Conservation (phyloP, 1,284 basidiomycete genomes). For the Trametes versicolor region DNA sequence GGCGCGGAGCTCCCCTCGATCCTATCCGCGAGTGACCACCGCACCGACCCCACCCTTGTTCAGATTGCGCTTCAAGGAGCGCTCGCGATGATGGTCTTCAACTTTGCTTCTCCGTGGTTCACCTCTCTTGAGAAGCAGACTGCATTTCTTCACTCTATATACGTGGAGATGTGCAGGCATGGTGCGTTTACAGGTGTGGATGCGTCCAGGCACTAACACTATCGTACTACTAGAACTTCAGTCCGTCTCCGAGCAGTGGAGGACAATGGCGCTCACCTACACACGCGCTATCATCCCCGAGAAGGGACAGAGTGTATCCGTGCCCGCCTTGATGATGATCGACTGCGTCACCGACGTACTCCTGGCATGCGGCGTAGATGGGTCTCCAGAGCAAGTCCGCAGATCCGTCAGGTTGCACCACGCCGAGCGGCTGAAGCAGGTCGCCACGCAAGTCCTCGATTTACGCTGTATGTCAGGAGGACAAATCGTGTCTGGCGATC, state of each 20-base stretch:
- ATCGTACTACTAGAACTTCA: slow-evolving; percentile 52
- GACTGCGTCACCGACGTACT: slow-evolving; percentile 56
- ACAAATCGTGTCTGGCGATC: slow-evolving; percentile 51
- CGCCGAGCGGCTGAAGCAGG: slow-evolving; percentile 48
- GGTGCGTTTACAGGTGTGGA: slow-evolving; percentile 17
- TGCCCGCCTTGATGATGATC: slow-evolving; percentile 46
- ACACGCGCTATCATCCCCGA: slow-evolving; percentile 42
- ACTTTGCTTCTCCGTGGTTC: slow-evolving; percentile 60
- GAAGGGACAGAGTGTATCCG: slow-evolving; percentile 44
- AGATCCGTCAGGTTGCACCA: slow-evolving; percentile 35
- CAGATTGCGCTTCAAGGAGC: slow-evolving; percentile 60
- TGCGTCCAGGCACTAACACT: background rate
- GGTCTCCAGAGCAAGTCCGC: slow-evolving; percentile 29
- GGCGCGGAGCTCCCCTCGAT: slow-evolving; percentile 39
- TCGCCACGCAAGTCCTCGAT: slow-evolving; percentile 53
- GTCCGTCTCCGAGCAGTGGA: slow-evolving; percentile 62
- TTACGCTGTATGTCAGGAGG: slow-evolving; percentile 62
- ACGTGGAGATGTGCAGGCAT: slow-evolving; percentile 55
- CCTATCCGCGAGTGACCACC: slow-evolving; percentile 45
- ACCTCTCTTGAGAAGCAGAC: slow-evolving; percentile 52
- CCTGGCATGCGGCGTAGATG: slow-evolving; percentile 51
- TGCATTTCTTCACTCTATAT: slow-evolving; percentile 41
- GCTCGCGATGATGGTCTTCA: slow-evolving; percentile 53
- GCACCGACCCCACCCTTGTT: slow-evolving; percentile 55
- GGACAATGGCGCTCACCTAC: slow-evolving; percentile 59